Base-by-base conservation (phyloP, 345 rosid genomes). In the Salix udensis region DNA sequence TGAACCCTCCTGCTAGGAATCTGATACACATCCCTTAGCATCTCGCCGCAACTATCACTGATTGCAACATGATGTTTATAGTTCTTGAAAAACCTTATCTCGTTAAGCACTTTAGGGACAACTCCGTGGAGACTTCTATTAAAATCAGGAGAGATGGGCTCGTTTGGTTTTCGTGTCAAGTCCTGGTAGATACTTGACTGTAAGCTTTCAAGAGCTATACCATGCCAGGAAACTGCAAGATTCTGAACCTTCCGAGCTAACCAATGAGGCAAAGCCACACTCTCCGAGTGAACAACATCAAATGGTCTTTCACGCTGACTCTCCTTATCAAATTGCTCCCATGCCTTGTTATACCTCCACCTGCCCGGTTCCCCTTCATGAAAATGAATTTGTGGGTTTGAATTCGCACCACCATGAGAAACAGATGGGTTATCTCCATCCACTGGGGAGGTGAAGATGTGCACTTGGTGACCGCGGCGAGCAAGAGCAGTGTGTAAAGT, bases 21-120 rank as follows among this genome's bases (percentile, higher is more conserved):
- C 76, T 96, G 99, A 77, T 96, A 96, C 31, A 93, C 89, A 36
- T 93, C 96, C 70, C 98, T 80, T 12, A 95, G 77, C 91, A 95
- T 95, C 78, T 96, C 99, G 0, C 99, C 99, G 23, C 98, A 93
- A 48, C 99, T 96, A 82, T 93, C 93, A 24, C 98, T 96, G 67
- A 91, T 93, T 0, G 99, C 99, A 0, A 96, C 87, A 34, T 96
- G 99, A 21, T 93, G 96, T 12, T 90, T 87, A 18, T 96, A 96
- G 44, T 82, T 89, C 46, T 86, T 84, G 82, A 96, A 93, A 78
- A 96, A 96, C 71, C 98, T 85, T 15, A 93, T 96, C 83, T 93
- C 98, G 2, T 87, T 86, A 0, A 96, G 85, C 18, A 96, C 88
- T 82, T 89, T 93, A 1, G 91, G 97, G 28, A 96, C 79, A 60